A percentile compares a stretch with the other conserved stretches of the same genome.
Conservation (phyloP, 2,329 filamentous ascomycete genomes). For the Pseudopyrenochaeta lycopersici region DNA sequence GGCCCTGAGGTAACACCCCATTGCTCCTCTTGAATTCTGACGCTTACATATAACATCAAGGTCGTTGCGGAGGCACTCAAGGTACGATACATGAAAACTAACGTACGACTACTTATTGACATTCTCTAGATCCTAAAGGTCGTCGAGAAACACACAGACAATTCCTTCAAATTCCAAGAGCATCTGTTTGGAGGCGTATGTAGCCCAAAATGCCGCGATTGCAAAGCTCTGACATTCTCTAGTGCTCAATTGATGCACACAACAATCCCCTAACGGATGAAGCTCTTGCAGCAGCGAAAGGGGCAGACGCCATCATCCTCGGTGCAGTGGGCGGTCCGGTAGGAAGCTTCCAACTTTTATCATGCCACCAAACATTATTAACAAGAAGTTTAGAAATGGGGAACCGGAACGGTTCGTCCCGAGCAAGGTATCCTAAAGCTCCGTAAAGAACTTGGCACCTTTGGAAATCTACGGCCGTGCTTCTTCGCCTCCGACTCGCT, state of each 20-base stretch:
- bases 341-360: slow-evolving; percentile 37
- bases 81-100: slow-evolving; percentile 57
- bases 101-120: slow-evolving; percentile 10
- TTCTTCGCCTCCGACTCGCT: slow-evolving; percentile 85
- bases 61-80: slow-evolving; percentile 87
- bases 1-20: slow-evolving; percentile 50
- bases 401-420: slow-evolving; percentile 84
- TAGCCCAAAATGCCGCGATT: slow-evolving; percentile 30
- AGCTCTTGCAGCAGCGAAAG: slow-evolving; percentile 82
- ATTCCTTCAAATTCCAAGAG: slow-evolving; percentile 88
- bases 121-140: slow-evolving; percentile 76
- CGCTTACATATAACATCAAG: slow-evolving; percentile 54
- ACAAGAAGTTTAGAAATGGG: slow-evolving; percentile 75
- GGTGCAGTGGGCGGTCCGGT: slow-evolving; percentile 93
- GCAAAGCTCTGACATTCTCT: slow-evolving; percentile 6
- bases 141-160: slow-evolving; percentile 76
- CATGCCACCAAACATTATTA: slow-evolving; percentile 3
- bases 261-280: slow-evolving; percentile 82
- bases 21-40: slow-evolving; percentile 1
- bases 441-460: slow-evolving; percentile 92
- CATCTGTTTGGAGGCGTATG: slow-evolving; percentile 91
- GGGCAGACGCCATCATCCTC: slow-evolving; percentile 87
- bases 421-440: slow-evolving; percentile 92
- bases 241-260: slow-evolving; percentile 89
- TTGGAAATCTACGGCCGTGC: slow-evolving; percentile 94